These are phyloP conservation scores for Lepiota brunneoincarnata DNA, from an alignment of 768 basidiomycete genomes.

Conservation along the genomic window DNA sequence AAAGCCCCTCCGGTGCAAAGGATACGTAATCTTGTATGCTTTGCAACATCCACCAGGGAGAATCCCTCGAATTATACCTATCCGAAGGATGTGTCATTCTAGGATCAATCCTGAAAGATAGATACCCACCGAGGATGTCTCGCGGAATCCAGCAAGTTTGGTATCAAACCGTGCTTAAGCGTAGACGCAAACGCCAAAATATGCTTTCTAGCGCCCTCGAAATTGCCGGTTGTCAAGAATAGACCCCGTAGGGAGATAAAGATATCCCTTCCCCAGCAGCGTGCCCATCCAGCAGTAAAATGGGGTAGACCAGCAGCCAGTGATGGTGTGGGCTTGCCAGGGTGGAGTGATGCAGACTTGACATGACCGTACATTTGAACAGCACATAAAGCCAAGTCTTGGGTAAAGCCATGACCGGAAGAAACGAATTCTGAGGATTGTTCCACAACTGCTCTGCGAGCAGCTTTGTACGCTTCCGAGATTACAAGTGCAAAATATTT, in stretches of 20 bases:
- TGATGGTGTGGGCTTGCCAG: slow-evolving; percentile 65
- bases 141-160: slow-evolving; percentile 90
- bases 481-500: slow-evolving; percentile 95
- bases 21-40: slow-evolving; percentile 93
- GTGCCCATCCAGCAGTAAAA: slow-evolving; percentile 90
- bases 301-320: slow-evolving; percentile 95
- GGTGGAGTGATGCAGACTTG: slow-evolving; percentile 86
- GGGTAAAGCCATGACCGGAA: slow-evolving; percentile 85
- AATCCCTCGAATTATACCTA: slow-evolving; percentile 95
- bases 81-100: neutral
- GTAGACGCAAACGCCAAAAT: slow-evolving; percentile 93
- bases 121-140: slow-evolving; percentile 69
- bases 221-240: slow-evolving; percentile 91
- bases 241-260: slow-evolving; percentile 93
- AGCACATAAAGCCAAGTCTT: slow-evolving; percentile 81
- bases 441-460: slow-evolving; percentile 77
- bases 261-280: slow-evolving; percentile 95
- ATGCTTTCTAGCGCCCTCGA: slow-evolving; percentile 80
- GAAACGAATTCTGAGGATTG: slow-evolving; percentile 87
- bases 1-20: slow-evolving; percentile 80
- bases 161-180: slow-evolving; percentile 93
- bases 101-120: neutral
- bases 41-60: slow-evolving; percentile 99
- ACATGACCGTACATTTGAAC: slow-evolving; percentile 92
- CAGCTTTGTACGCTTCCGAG: slow-evolving; percentile 90